Evolutionary conservation across 2,329 filamentous ascomycete species (phyloP).

Genomic region (Drechslerella coelobrocha): DNA sequence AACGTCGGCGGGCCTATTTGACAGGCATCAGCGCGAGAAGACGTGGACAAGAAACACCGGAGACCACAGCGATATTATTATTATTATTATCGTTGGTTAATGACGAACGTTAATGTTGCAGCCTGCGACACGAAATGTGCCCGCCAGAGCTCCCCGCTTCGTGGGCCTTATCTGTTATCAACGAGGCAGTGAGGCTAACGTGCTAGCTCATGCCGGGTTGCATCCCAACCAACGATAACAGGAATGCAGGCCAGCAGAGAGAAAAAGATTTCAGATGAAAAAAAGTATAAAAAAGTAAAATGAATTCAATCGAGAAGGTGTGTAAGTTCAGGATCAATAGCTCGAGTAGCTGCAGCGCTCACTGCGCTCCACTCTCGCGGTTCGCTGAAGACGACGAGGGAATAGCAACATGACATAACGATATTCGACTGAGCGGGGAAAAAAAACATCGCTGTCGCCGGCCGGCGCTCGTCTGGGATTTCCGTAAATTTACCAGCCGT

Average conservation of each 20-base stretch:
- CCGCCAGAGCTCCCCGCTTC: conserved; percentile 35
- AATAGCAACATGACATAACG: too few relatives aligned
- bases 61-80: too few relatives aligned
- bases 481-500: background rate
- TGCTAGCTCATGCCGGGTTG: too few relatives aligned
- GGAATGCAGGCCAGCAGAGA: background rate
- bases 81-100: too few relatives aligned
- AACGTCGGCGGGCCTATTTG: conserved; percentile 10
- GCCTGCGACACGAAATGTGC: too few relatives aligned
- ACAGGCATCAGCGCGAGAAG: conserved; percentile 20
- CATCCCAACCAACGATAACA: conserved; percentile 13
- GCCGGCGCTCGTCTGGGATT: conserved; percentile 4
- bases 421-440: too few relatives aligned
- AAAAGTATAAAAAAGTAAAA: background rate
- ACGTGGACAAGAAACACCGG: too few relatives aligned
- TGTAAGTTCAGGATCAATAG: background rate
- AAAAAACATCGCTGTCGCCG: background rate
- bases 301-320: background rate
- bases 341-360: background rate
- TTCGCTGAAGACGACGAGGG: too few relatives aligned
- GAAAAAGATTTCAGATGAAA: conserved; percentile 23
- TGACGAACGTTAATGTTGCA: too few relatives aligned
- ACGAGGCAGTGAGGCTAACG: background rate
- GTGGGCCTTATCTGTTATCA: conserved; percentile 5
- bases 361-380: too few relatives aligned